Evolutionary conservation across 2,329 filamentous ascomycete species (phyloP).

Genomic region (Alternaria viburni): DNA sequence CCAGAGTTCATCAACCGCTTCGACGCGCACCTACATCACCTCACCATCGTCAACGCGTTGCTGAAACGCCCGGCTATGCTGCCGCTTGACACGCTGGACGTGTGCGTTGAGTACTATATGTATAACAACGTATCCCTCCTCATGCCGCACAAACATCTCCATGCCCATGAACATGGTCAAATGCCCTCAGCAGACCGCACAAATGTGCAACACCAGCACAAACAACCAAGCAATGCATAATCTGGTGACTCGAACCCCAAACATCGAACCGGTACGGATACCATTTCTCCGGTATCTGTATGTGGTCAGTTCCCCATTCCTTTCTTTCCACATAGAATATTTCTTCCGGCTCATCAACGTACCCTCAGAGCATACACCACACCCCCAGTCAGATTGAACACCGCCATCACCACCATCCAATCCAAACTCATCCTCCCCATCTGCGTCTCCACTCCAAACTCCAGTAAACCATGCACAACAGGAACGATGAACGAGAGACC

Average conservation of each 20-base stretch:
- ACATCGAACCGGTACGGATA: slow-evolving; percentile 55
- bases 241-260: slow-evolving; percentile 57
- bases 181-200: slow-evolving; percentile 47
- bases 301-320: slow-evolving; percentile 4
- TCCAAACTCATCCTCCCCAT: slow-evolving; percentile 22
- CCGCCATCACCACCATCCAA: slow-evolving; percentile 24
- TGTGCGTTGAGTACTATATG: too few relatives aligned
- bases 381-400: slow-evolving; percentile 10
- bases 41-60: too few relatives aligned
- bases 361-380: neutral
- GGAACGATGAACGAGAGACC: slow-evolving; percentile 1
- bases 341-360: too few relatives aligned
- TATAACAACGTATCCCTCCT: too few relatives aligned
- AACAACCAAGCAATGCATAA: slow-evolving; percentile 58
- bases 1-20: too few relatives aligned
- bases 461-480: slow-evolving; percentile 1
- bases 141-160: neutral
- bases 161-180: slow-evolving; percentile 39
- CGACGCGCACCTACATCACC: too few relatives aligned
- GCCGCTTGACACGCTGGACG: too few relatives aligned
- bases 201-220: slow-evolving; percentile 47
- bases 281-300: slow-evolving; percentile 55
- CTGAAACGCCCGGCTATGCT: too few relatives aligned
- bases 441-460: slow-evolving; percentile 22
- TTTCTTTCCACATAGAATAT: too few relatives aligned